Conservation (phyloP, 2,329 filamentous ascomycete species). For the Botrytis pseudocinerea region DNA sequence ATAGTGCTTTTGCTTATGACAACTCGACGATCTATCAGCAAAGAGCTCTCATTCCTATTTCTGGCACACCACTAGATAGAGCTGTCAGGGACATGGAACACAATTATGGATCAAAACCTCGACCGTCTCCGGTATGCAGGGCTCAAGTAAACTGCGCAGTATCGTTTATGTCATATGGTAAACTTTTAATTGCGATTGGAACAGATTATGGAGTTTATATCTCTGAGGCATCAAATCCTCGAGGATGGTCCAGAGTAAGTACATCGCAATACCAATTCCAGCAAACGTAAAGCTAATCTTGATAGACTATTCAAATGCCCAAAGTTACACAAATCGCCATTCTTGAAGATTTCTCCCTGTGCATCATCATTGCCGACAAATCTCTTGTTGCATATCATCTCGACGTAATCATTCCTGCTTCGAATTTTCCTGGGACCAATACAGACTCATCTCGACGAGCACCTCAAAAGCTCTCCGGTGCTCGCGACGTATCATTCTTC, state of each 20-base stretch:
- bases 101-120: slow-evolving; percentile 67
- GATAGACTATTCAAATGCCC: slow-evolving; percentile 67
- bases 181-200: slow-evolving; percentile 86
- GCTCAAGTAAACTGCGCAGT: slow-evolving; percentile 91
- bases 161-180: slow-evolving; percentile 80
- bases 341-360: slow-evolving; percentile 91
- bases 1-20: slow-evolving; percentile 86
- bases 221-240: slow-evolving; percentile 82
- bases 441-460: slow-evolving; percentile 77
- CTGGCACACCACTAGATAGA: slow-evolving; percentile 86
- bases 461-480: slow-evolving; percentile 84
- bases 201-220: slow-evolving; percentile 94
- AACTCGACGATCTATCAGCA: slow-evolving; percentile 47
- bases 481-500: slow-evolving; percentile 95
- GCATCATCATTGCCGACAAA: slow-evolving; percentile 88
- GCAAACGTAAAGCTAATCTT: slow-evolving; percentile 27
- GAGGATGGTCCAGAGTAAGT: slow-evolving; percentile 85
- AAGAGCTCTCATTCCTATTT: slow-evolving; percentile 73
- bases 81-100: slow-evolving; percentile 87
- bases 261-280: background rate
- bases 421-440: slow-evolving; percentile 59
- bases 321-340: slow-evolving; percentile 91
- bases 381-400: slow-evolving; percentile 91
- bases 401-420: slow-evolving; percentile 72
- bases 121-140: slow-evolving; percentile 76